phyloP scores from a whole-genome alignment of 2,329 filamentous ascomycete genomes.

The Daldinia sp. region DNA sequence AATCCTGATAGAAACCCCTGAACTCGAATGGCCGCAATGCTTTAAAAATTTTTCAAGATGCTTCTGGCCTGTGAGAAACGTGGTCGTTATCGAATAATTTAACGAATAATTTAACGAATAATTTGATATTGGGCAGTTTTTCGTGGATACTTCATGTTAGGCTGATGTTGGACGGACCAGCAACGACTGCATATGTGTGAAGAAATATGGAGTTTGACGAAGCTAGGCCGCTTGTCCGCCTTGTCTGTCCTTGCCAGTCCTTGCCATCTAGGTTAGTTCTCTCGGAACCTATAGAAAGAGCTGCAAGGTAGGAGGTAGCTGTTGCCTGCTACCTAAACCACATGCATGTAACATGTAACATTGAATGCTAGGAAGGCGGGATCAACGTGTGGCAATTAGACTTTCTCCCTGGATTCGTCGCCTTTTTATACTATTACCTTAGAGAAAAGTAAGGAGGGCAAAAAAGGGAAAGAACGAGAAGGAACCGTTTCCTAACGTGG shows the following conservation, averaged over 20 bases:
- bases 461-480: neutral
- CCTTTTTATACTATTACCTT: neutral
- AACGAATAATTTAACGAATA: neutral
- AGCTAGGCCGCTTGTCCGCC: neutral
- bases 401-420: neutral
- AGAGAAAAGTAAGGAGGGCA: neutral
- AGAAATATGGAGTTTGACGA: neutral
- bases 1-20: neutral
- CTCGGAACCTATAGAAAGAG: neutral
- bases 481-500: constrained; percentile 30
- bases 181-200: neutral
- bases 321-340: neutral
- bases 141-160: neutral
- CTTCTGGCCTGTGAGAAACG: neutral
- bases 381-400: constrained; percentile 1
- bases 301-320: too few relatives aligned
- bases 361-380: neutral
- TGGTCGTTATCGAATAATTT: neutral
- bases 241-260: too few relatives aligned
- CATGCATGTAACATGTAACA: neutral
- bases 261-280: too few relatives aligned
- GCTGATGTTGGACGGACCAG: neutral
- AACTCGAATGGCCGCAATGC: neutral
- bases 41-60: neutral
- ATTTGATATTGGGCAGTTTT: neutral